Conservation (phyloP, 2,329 filamentous ascomycete genomes). For the Diplocarpon mali region DNA sequence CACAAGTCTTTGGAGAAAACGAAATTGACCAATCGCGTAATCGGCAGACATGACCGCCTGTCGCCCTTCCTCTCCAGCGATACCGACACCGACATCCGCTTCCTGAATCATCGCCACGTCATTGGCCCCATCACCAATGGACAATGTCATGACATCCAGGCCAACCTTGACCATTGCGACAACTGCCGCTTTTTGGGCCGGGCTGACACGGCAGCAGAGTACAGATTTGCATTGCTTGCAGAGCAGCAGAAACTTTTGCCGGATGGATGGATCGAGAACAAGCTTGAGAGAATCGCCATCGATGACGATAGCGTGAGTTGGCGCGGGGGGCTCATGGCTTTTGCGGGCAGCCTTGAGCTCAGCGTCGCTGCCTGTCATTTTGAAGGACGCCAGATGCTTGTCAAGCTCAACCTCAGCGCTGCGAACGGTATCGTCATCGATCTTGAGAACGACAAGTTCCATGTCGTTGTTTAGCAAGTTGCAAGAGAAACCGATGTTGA, state of each 20-base stretch:
- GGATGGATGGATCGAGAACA: slow-evolving; percentile 69
- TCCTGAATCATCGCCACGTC: slow-evolving; percentile 98
- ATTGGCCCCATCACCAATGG: slow-evolving; percentile 88
- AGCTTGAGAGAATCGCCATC: slow-evolving; percentile 89
- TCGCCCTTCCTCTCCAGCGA: slow-evolving; percentile 83
- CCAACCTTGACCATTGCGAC: slow-evolving; percentile 92
- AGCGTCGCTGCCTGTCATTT: slow-evolving; percentile 72
- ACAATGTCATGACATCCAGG: slow-evolving; percentile 90
- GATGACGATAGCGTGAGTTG: slow-evolving; percentile 87
- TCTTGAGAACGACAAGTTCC: slow-evolving; percentile 86
- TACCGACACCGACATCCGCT: slow-evolving; percentile 91
- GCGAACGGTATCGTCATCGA: slow-evolving; percentile 59
- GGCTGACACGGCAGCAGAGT: slow-evolving; percentile 92
- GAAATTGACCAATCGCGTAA: slow-evolving; percentile 90
- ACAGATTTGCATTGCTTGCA: slow-evolving; percentile 97
- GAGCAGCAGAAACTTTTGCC: slow-evolving; percentile 85
- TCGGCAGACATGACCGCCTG: slow-evolving; percentile 95
- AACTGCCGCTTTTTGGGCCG: slow-evolving; percentile 93
- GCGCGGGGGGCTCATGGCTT: slow-evolving; percentile 74
- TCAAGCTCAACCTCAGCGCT: slow-evolving; percentile 63
- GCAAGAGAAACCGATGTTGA: slow-evolving; percentile 99
- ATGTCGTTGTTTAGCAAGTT: slow-evolving; percentile 96
- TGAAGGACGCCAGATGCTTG: slow-evolving; percentile 59
- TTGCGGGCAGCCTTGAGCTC: slow-evolving; percentile 70
- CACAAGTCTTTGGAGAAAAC: slow-evolving; percentile 73